phyloP scores from a whole-genome alignment of 495 filamentous ascomycete genomes.

The Xylaria cubensis region DNA sequence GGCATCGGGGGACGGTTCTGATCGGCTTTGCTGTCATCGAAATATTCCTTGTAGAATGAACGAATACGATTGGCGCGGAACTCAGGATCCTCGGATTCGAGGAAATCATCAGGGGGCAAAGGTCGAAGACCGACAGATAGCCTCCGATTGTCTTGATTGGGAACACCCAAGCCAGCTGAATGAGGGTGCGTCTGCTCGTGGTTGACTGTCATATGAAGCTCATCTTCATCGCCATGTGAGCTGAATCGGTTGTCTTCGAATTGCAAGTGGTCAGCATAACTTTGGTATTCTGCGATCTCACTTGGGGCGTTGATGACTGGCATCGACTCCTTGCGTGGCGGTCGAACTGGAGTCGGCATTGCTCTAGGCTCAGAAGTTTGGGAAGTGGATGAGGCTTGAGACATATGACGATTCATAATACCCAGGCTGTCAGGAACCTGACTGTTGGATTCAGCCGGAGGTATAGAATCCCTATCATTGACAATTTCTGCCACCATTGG shows the following conservation, averaged over 20 bases:
- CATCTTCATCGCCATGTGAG: conserved; percentile 8
- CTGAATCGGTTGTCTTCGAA: conserved; percentile 27
- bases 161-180: conserved; percentile 55
- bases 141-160: conserved; percentile 70
- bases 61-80: conserved; percentile 94
- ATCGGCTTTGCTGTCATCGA: conserved; percentile 79
- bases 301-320: conserved; percentile 24
- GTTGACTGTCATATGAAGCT: conserved; percentile 43
- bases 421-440: conserved; percentile 25
- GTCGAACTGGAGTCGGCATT: conserved; percentile 21
- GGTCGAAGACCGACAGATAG: conserved; percentile 92
- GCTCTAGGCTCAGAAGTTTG: conserved; percentile 16
- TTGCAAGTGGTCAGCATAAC: conserved; percentile 38
- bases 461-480: conserved; percentile 24
- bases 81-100: conserved; percentile 83
- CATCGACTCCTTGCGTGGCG: conserved; percentile 37
- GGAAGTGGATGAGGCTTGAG: conserved; percentile 22
- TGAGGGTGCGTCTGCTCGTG: conserved; percentile 41
- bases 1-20: conserved; percentile 51
- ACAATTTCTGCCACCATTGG: conserved; percentile 28
- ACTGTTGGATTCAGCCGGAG: conserved; percentile 14
- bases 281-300: conserved; percentile 31
- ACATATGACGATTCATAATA: conserved; percentile 30
- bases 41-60: conserved; percentile 99
- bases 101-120: conserved; percentile 76